These are phyloP conservation scores for Podosphaera fusca DNA, from an alignment of 2,329 filamentous ascomycete genomes.

Conservation along the genomic window DNA sequence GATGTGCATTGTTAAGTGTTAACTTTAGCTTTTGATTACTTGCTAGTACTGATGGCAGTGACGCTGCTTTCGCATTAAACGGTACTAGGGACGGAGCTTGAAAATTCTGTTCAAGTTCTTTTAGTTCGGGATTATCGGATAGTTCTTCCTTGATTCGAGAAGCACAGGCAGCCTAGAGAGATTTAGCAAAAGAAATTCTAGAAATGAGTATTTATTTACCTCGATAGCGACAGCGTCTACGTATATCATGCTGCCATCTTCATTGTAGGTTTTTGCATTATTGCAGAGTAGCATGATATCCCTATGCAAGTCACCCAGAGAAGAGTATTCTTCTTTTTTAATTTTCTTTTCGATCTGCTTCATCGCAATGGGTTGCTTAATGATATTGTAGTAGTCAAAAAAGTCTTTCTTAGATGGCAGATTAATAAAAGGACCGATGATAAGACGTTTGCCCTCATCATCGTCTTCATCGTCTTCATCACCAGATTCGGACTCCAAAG, in stretches of 20 bases:
- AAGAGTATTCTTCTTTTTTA: conserved; percentile 82
- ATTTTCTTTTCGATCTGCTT: conserved; percentile 87
- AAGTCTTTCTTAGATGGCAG: conserved; percentile 75
- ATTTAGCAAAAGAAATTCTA: conserved; percentile 16
- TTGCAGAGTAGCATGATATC: conserved; percentile 69
- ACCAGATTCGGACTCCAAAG: conserved; percentile 43
- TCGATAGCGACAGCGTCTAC: conserved; percentile 83
- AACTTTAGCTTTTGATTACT: conserved; percentile 39
- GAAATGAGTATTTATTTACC: conserved; percentile 28
- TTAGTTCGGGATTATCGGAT: conserved; percentile 29
- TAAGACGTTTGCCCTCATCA: conserved; percentile 43
- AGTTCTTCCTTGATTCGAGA: conserved; percentile 29
- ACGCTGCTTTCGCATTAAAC: background rate
- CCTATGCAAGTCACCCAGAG: conserved; percentile 52
- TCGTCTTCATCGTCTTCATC: conserved; percentile 25
- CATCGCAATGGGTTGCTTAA: conserved; percentile 84
- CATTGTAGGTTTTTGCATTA: conserved; percentile 91
- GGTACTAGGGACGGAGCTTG: conserved; percentile 6
- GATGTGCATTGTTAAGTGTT: conserved; percentile 24
- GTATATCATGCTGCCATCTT: conserved; percentile 80
- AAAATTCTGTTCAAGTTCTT: conserved; percentile 24
- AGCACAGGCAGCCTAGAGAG: conserved; percentile 30
- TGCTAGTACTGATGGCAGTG: conserved; percentile 10
- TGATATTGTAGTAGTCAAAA: conserved; percentile 86
- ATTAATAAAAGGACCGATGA: conserved; percentile 87